These are phyloP conservation scores for Neurospora africana DNA, from an alignment of 495 filamentous ascomycete species.

Conservation along the genomic window DNA sequence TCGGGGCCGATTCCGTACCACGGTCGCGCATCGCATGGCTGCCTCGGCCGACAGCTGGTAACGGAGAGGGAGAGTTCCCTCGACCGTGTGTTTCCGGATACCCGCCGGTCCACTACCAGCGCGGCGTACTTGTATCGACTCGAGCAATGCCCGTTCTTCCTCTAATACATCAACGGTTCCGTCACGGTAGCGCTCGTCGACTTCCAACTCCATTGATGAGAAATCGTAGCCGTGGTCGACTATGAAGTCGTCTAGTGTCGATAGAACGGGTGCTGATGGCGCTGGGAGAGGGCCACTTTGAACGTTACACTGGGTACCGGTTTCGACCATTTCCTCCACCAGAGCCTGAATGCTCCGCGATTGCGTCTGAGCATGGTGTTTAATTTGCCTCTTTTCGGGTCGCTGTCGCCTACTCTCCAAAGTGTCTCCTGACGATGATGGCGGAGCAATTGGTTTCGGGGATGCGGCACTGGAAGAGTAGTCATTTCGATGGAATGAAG, in stretches of 20 bases:
- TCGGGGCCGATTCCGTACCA: slow-evolving; percentile 30
- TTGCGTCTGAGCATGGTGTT: slow-evolving; percentile 7
- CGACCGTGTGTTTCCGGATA: slow-evolving; percentile 23
- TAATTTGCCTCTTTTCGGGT: not conserved
- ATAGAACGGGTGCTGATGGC: not conserved
- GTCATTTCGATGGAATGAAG: not conserved
- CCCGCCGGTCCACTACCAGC: slow-evolving; percentile 19
- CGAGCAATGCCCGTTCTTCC: slow-evolving; percentile 11
- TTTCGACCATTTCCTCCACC: slow-evolving; percentile 27
- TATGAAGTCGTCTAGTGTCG: not conserved
- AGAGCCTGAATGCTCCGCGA: slow-evolving; percentile 14
- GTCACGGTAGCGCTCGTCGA: slow-evolving; percentile 17
- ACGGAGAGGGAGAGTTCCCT: slow-evolving; percentile 14
- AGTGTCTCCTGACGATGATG: not conserved
- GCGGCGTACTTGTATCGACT: slow-evolving; percentile 14
- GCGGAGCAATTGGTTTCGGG: not conserved
- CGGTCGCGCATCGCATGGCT: slow-evolving; percentile 30
- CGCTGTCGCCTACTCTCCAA: not conserved
- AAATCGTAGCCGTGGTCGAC: slow-evolving; percentile 5
- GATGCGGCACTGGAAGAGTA: not conserved
- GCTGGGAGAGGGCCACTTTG: slow-evolving; percentile 11
- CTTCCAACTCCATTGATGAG: slow-evolving; percentile 14
- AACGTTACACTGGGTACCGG: slow-evolving; percentile 27
- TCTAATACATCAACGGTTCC: slow-evolving; percentile 2
- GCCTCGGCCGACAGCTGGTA: slow-evolving; percentile 32